phyloP scores from a whole-genome alignment of 2,329 filamentous ascomycete species.

The Colletotrichum camelliae region DNA sequence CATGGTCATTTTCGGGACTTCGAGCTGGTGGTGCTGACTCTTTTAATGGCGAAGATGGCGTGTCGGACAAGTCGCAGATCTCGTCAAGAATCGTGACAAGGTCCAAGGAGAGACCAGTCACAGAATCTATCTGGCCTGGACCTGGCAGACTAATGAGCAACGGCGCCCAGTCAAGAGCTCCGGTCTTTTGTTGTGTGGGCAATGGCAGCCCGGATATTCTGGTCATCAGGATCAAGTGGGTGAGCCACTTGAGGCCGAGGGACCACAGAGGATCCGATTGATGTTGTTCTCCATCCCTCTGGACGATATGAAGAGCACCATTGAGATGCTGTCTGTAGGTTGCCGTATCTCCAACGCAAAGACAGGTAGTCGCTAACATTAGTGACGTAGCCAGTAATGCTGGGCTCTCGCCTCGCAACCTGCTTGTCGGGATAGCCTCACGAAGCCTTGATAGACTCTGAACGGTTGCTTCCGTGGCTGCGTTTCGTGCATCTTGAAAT shows the following conservation, averaged over 20 bases:
- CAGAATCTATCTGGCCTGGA: not conserved
- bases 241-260: not conserved
- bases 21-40: not conserved
- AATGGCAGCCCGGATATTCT: not conserved
- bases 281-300: not conserved
- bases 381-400: not conserved
- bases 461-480: not conserved
- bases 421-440: not conserved
- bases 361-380: not conserved
- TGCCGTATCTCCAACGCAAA: not conserved
- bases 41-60: not conserved
- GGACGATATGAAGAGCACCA: not conserved
- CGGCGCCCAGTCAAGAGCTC: not conserved
- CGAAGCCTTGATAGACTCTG: not conserved
- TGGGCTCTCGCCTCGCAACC: not conserved
- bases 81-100: not conserved
- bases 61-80: not conserved
- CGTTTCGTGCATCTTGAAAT: not conserved
- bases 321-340: not conserved
- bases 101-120: not conserved
- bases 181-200: not conserved
- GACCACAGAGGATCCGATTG: not conserved
- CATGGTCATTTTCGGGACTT: fast-evolving
- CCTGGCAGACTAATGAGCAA: not conserved
- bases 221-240: not conserved